These are phyloP conservation scores for Danielozyma ontarioensis DNA, from an alignment of 805 yeast species.

Conservation along the genomic window DNA sequence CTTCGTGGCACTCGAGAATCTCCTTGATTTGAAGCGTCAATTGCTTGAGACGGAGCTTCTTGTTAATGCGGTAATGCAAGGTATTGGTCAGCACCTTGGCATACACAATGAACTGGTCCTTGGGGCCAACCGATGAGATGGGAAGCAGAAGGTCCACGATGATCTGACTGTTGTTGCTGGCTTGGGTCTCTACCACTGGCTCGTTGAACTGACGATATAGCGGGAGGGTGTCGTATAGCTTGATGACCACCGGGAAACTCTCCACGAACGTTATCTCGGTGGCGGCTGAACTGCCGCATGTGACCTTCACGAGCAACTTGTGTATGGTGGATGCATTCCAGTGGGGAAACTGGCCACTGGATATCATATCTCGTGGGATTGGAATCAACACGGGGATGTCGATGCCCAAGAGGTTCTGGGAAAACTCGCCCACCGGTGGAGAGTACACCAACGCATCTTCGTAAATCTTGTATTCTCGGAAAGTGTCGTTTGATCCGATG, in stretches of 20 bases:
- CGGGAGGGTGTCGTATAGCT: constrained; percentile 54
- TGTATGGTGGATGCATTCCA: constrained; percentile 49
- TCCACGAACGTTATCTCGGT: constrained; percentile 26
- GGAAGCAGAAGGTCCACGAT: constrained; percentile 44
- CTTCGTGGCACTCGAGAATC: constrained; percentile 48
- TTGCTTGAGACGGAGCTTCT: constrained; percentile 36
- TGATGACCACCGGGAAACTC: constrained; percentile 48
- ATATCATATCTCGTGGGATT: constrained; percentile 46
- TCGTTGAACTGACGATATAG: constrained; percentile 51
- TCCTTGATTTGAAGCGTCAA: constrained; percentile 49
- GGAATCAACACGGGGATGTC: constrained; percentile 59
- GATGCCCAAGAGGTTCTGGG: constrained; percentile 43
- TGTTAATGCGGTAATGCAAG: constrained; percentile 21
- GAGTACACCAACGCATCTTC: constrained; percentile 31
- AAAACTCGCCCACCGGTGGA: constrained; percentile 35
- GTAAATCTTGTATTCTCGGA: constrained; percentile 29
- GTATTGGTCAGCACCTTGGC: constrained; percentile 39
- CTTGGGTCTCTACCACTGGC: constrained; percentile 38
- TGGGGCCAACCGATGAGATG: constrained; percentile 53
- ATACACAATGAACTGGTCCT: constrained; percentile 40
- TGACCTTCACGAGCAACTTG: constrained; percentile 34
- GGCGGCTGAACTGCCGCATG: constrained; percentile 25
- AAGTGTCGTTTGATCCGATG: constrained; percentile 28
- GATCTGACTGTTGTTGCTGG: constrained; percentile 46
- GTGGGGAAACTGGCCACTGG: constrained; percentile 45